Percentiles rank a stretch among this genome's conserved stretches.
phyloP scores from a whole-genome alignment of 164 flowering plant species.

The Vitis labrusca region DNA sequence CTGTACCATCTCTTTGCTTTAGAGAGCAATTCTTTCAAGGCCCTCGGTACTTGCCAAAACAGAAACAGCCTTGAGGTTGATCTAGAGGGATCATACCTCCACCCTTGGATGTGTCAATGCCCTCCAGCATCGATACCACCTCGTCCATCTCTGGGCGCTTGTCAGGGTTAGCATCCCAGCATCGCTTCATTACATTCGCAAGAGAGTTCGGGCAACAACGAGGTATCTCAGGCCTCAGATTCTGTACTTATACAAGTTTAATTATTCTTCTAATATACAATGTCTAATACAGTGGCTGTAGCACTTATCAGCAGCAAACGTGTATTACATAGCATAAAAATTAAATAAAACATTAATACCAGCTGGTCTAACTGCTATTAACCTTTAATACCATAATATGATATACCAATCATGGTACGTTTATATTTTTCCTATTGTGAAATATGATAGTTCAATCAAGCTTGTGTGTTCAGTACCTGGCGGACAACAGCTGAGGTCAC shows the following conservation, averaged over 20 bases:
- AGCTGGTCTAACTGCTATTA: neutral
- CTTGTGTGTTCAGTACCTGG: conserved; percentile 29
- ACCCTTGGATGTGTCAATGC: conserved; percentile 54
- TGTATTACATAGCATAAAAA: no score
- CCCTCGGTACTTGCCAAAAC: conserved; percentile 43
- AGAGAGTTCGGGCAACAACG: conserved; percentile 57
- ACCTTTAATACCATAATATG: neutral
- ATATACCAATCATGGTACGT: no score
- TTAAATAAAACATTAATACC: no score
- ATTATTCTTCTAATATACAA: neutral
- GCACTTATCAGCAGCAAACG: no score
- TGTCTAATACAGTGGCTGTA: no score
- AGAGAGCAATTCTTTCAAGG: conserved; percentile 23
- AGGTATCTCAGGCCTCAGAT: conserved; percentile 61
- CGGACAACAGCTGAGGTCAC: conserved; percentile 62
- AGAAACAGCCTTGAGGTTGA: conserved; percentile 46
- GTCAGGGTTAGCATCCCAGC: conserved; percentile 62
- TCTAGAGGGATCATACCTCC: conserved; percentile 61
- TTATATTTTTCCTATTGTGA: no score
- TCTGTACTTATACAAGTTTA: conserved; percentile 28
- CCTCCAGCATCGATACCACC: conserved; percentile 53
- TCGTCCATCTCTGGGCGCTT: conserved; percentile 63
- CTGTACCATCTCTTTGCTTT: neutral
- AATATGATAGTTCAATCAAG: neutral
- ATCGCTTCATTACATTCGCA: conserved; percentile 55